Evolutionary conservation across 2,329 filamentous ascomycete genomes (phyloP), one percentile per base, ranked within the genome.

Genomic region (Hypoxylon sp.): DNA sequence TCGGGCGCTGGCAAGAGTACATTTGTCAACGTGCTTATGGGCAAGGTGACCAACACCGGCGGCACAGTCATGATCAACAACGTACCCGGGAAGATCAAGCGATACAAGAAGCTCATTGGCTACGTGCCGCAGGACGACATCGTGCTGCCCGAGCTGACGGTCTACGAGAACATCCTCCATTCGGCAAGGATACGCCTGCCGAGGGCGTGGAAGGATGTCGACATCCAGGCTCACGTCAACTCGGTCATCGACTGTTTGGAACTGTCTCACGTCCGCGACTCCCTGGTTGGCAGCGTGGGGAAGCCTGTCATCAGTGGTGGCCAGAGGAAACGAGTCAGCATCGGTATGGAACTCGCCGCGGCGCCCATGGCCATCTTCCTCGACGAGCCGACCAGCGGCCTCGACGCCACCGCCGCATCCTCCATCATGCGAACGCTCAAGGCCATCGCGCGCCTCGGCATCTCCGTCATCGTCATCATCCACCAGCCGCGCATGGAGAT

Each of bases 61-160:
- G 87, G 87, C 2, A 71, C 79, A 0, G 84, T 87, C 27, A 84
- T 83, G 51, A 82, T 89, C 69, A 89, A 89, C 68, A 84, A 83
- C n/a, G 78, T 80, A 3, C 79, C 83, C 0, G 81, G 83, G 11
- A 82, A 82, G 68, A 81, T 86, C 77, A 81, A 81, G 73, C 79
- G 80, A 46, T 89, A 87, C 76, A 88, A 86, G 76, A 88, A 89
- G 74, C 79, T 89, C 64, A 88, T 89, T 27, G 87, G 87, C 22
- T 89, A 89, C 66, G 88, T 90, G 2, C 88, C 88, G 1, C 88
- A 90, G 72, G 86, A 90, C 68, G 88, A 90, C 74, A 83, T 90
- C 27, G 83, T 90, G 2, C 80, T 89, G 8, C 85, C 87, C 0
- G 86, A 90, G 73, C 77, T 90, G 50, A 90, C 88, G 0, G 87